Evolutionary conservation across 129 eudicot genomes (phyloP).

Genomic region (Helichrysum umbraculigerum): DNA sequence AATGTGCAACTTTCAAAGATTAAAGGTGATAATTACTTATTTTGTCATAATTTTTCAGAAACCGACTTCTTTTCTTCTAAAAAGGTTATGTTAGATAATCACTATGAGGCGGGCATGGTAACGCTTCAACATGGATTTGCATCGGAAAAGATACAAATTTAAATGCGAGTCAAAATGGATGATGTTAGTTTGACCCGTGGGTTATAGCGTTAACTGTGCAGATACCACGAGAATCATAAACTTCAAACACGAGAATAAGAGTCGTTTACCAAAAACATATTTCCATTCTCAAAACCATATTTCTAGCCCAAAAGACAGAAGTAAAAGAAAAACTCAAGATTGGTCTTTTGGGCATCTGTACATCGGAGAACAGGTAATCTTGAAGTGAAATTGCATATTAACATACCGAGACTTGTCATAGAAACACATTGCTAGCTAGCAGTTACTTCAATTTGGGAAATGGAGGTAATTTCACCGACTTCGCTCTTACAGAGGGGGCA

Average conservation of each 20-base stretch:
- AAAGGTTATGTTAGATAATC: neutral
- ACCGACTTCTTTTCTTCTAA: neutral
- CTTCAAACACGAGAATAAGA: neutral
- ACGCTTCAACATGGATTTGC: neutral
- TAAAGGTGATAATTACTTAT: neutral
- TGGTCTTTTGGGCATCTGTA: neutral
- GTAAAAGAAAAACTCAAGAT: neutral
- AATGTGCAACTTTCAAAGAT: neutral
- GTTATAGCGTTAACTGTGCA: neutral
- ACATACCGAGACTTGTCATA: constrained; percentile 19
- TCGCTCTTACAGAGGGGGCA: constrained; percentile 85
- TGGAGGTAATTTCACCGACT: constrained; percentile 59
- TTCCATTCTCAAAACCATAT: neutral
- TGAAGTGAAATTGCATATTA: constrained; percentile 8
- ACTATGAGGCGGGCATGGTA: neutral
- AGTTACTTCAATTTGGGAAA: constrained; percentile 52
- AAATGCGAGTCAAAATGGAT: neutral
- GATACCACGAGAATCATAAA: neutral
- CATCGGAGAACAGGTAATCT: neutral
- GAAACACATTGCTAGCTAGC: constrained; percentile 35
- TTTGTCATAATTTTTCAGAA: neutral
- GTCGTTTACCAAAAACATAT: neutral
- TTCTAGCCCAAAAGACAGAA: neutral
- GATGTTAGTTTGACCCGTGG: neutral
- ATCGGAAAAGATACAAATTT: no score